A percentile compares a stretch with the other conserved stretches of the same genome.
phyloP scores from a whole-genome alignment of 78 protist genomes.

The Dictyostelium intermedium region DNA sequence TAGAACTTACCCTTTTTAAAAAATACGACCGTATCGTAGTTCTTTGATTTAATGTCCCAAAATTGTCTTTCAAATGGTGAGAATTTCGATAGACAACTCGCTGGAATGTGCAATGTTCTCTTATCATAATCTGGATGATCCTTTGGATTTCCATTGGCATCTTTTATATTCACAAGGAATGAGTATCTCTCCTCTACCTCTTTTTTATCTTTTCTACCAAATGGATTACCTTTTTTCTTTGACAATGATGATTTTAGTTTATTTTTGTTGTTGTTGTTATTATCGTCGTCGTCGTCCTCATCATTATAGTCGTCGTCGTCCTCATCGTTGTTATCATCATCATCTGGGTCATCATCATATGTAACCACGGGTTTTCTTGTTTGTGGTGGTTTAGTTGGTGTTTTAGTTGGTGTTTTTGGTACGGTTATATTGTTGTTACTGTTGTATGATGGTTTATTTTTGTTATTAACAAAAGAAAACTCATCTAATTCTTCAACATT shows the following conservation, averaged over 20 bases:
- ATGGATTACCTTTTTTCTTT: background rate
- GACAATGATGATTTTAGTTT: background rate
- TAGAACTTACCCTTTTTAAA: slow-evolving; percentile 96
- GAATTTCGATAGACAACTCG: background rate
- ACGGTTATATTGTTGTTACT: background rate
- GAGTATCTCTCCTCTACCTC: slow-evolving; percentile 23
- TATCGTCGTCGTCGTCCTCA: background rate
- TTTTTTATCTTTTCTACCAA: slow-evolving; percentile 19
- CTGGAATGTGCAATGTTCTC: slow-evolving; percentile 83
- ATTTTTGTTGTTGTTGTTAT: too few relatives aligned
- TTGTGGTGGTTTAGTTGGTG: background rate
- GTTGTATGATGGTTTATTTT: background rate
- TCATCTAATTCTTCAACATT: background rate
- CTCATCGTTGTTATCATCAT: background rate
- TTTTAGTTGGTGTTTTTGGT: background rate
- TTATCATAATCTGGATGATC: slow-evolving; percentile 83
- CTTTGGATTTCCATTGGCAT: slow-evolving; percentile 37
- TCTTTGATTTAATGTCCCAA: slow-evolving; percentile 91
- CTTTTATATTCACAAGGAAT: slow-evolving; percentile 58
- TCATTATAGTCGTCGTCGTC: background rate
- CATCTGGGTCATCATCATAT: background rate
- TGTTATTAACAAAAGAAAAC: background rate
- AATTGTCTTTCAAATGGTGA: slow-evolving; percentile 92
- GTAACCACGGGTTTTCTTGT: background rate
- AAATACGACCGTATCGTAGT: slow-evolving; percentile 90